Evolutionary conservation across 495 filamentous ascomycete species (phyloP).

Genomic region (Sordaria brevicollis): DNA sequence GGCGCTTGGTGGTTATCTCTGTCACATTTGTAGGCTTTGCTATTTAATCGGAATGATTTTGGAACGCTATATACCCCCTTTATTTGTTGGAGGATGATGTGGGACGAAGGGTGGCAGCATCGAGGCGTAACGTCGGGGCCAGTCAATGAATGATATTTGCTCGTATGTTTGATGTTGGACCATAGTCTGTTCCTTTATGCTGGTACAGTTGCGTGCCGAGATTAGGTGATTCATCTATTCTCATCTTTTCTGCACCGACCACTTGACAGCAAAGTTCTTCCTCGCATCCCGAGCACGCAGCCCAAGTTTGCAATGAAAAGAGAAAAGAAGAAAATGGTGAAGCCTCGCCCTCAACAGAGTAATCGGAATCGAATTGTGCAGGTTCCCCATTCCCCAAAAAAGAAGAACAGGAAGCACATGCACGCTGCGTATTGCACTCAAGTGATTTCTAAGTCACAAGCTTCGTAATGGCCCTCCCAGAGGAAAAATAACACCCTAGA

Average conservation of each 20-base stretch:
- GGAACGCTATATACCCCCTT: background rate
- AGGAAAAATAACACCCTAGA: slow-evolving; percentile 44
- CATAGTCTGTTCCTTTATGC: background rate
- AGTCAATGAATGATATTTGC: background rate
- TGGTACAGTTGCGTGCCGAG: background rate
- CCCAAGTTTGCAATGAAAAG: background rate
- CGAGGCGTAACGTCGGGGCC: background rate
- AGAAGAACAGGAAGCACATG: slow-evolving; percentile 22
- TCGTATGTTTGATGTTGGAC: background rate
- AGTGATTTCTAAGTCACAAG: slow-evolving; percentile 76
- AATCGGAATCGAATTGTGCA: slow-evolving; percentile 99
- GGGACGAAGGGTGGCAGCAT: background rate
- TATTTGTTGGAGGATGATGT: background rate
- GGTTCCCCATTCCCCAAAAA: slow-evolving; percentile 17
- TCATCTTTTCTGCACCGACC: background rate
- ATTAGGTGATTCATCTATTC: background rate
- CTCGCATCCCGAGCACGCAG: background rate
- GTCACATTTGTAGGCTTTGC: background rate
- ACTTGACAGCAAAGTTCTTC: no score
- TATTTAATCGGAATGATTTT: background rate
- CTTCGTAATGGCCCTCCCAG: slow-evolving; percentile 90
- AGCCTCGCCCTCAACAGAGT: slow-evolving; percentile 80
- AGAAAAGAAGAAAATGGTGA: slow-evolving; percentile 36
- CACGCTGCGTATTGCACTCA: slow-evolving; percentile 99
- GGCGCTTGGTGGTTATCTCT: background rate